Evolutionary conservation across 495 filamentous ascomycete genomes (phyloP).

Genomic region (Zalerion maritima): DNA sequence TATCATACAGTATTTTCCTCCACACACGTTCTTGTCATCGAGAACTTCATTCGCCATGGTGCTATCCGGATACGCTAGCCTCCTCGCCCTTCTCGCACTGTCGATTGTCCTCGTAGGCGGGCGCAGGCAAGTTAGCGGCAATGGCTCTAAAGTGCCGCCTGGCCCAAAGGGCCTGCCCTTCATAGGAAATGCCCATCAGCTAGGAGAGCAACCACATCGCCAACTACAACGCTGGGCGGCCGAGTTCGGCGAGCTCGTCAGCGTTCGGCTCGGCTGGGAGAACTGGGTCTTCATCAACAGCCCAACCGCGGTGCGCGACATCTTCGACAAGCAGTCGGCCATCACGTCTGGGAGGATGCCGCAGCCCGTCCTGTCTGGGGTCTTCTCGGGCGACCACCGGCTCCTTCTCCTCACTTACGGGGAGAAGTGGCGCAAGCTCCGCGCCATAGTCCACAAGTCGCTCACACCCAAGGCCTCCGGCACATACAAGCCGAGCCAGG

Average conservation of each 20-base stretch:
- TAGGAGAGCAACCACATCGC: not conserved
- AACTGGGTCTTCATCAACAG: slow-evolving; percentile 28
- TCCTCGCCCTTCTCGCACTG: too few species aligned
- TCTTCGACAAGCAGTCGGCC: slow-evolving; percentile 23
- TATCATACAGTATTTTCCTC: too few species aligned
- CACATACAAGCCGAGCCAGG: slow-evolving; percentile 25
- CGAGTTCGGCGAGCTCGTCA: slow-evolving; percentile 21
- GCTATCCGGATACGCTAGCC: too few species aligned
- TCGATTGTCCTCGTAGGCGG: too few species aligned
- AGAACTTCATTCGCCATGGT: too few species aligned
- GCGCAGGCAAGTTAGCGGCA: too few species aligned
- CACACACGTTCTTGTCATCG: too few species aligned
- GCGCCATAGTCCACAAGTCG: slow-evolving; percentile 21
- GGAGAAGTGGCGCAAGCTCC: slow-evolving; percentile 23
- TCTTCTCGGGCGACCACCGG: slow-evolving; percentile 15
- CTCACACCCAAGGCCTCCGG: slow-evolving; percentile 8
- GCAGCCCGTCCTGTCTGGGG: slow-evolving; percentile 13
- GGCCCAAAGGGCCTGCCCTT: too few species aligned
- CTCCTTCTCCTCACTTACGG: slow-evolving; percentile 32
- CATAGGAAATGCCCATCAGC: too few species aligned
- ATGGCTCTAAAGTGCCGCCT: too few species aligned
- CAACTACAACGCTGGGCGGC: slow-evolving; percentile 11
- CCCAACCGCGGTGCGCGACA: slow-evolving; percentile 23
- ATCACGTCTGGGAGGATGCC: slow-evolving; percentile 16
- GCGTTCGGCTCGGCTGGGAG: slow-evolving; percentile 23